These are phyloP conservation scores for Candida neerlandica DNA, from an alignment of 1,139 yeast genomes.

Conservation along the genomic window DNA sequence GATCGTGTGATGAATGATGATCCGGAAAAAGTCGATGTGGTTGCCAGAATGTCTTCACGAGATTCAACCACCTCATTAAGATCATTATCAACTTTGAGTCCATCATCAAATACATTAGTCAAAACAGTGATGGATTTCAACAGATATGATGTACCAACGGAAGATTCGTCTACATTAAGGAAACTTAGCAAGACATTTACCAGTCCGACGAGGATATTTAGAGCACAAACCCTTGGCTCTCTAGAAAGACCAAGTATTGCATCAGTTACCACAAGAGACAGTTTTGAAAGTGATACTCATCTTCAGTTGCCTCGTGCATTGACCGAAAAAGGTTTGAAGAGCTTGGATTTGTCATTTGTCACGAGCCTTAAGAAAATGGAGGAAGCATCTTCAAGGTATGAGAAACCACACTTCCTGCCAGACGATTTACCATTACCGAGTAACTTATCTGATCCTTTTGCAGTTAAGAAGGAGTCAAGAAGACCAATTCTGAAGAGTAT, in stretches of 20 bases:
- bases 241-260: conserved; percentile 5
- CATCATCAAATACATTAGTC: conserved; percentile 19
- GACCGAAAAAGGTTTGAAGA: conserved; percentile 32
- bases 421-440: conserved; percentile 24
- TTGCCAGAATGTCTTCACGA: not conserved
- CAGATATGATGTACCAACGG: not conserved
- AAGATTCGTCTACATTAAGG: conserved; percentile 19
- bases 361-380: conserved; percentile 27
- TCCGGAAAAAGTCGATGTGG: not conserved
- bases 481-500: conserved; percentile 28
- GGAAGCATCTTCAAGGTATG: conserved; percentile 29
- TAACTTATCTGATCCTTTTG: conserved; percentile 33
- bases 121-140: conserved; percentile 13
- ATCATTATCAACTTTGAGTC: conserved; percentile 16
- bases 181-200: conserved; percentile 23
- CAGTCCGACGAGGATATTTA: conserved; percentile 23
- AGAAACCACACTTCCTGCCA: conserved; percentile 1
- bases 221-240: not conserved
- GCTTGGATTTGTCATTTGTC: conserved; percentile 39
- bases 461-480: conserved; percentile 16
- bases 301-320: conserved; percentile 35
- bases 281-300: conserved; percentile 4
- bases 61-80: conserved; percentile 1
- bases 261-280: conserved; percentile 4
- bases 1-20: conserved; percentile 23